These are phyloP conservation scores for Colletotrichum tropicale DNA, from an alignment of 2,329 filamentous ascomycete genomes.

Conservation along the genomic window DNA sequence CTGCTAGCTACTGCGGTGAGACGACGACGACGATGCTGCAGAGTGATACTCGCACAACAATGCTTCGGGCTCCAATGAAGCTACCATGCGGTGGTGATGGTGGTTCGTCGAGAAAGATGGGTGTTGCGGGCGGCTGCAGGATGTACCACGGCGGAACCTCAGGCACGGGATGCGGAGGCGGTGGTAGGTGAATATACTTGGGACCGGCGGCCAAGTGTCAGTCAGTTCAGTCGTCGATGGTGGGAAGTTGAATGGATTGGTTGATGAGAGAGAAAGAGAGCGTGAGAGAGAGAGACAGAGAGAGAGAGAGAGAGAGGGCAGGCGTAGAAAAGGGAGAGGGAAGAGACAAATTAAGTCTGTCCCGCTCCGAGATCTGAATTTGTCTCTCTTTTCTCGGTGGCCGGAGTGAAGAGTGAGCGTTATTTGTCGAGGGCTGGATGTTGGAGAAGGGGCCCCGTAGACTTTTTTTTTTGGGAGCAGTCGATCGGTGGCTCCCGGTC, in stretches of 20 bases:
- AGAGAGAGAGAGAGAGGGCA: background rate
- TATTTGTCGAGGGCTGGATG: constrained; percentile 23
- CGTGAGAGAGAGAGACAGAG: background rate
- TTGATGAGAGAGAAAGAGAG: constrained; percentile 11
- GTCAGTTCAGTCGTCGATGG: background rate
- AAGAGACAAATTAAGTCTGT: constrained; percentile 18
- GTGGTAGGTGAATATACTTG: background rate
- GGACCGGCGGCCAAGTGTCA: background rate
- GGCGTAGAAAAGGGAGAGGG: constrained; percentile 13
- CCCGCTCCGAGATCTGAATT: constrained; percentile 5
- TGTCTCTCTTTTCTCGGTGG: constrained; percentile 6
- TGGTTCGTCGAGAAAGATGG: constrained; percentile 42
- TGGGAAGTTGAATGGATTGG: background rate
- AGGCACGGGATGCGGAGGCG: constrained; percentile 30
- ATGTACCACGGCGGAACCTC: constrained; percentile 35
- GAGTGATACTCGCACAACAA: constrained; percentile 53
- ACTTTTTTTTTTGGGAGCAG: constrained; percentile 29
- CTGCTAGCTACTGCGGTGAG: constrained; percentile 39
- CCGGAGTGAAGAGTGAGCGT: constrained; percentile 16
- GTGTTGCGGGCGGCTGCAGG: constrained; percentile 51
- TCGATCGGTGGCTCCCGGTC: constrained; percentile 45
- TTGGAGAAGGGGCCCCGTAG: constrained; percentile 32
- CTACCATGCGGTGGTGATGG: constrained; percentile 52
- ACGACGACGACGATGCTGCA: constrained; percentile 49
- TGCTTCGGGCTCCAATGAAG: constrained; percentile 51